phyloP scores from a whole-genome alignment of 202 grass and related monocot species.

The Setaria viridis region DNA sequence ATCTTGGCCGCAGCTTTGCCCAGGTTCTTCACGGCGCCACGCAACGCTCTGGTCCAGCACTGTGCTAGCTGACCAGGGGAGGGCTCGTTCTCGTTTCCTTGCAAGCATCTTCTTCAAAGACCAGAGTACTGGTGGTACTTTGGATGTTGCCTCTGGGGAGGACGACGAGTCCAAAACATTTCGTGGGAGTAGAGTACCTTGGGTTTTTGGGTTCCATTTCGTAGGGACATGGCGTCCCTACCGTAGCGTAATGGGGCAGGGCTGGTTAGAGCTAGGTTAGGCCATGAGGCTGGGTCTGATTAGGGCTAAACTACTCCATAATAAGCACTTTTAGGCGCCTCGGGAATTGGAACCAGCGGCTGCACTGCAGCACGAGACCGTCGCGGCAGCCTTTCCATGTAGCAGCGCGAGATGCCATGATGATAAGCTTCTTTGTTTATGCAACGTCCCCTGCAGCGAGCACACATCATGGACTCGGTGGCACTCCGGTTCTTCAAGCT shows the following conservation, averaged over 20 bases:
- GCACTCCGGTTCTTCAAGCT: neutral
- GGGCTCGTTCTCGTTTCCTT: neutral
- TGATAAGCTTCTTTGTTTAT: conserved; percentile 42
- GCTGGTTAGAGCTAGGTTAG: neutral
- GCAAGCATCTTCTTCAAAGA: conserved; percentile 14
- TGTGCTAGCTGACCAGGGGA: neutral
- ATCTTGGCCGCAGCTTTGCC: conserved; percentile 3
- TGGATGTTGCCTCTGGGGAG: neutral
- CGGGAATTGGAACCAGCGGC: conserved; percentile 42
- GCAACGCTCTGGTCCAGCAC: neutral
- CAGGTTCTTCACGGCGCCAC: neutral
- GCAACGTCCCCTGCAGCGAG: conserved; percentile 17
- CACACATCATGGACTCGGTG: neutral
- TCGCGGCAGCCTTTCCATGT: conserved; percentile 36
- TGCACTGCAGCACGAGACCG: neutral
- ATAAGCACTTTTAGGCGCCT: conserved; percentile 40
- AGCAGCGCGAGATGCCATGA: conserved; percentile 3
- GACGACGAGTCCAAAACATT: conserved; percentile 18
- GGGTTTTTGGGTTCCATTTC: conserved; percentile 13
- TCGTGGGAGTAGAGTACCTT: neutral
- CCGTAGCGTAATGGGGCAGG: neutral
- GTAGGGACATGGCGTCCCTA: conserved; percentile 1
- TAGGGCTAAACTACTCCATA: neutral
- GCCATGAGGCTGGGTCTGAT: neutral
- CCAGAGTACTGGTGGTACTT: neutral